Conservation (phyloP, 148 eudicot genomes). For the Salicornia ramosissima region DNA sequence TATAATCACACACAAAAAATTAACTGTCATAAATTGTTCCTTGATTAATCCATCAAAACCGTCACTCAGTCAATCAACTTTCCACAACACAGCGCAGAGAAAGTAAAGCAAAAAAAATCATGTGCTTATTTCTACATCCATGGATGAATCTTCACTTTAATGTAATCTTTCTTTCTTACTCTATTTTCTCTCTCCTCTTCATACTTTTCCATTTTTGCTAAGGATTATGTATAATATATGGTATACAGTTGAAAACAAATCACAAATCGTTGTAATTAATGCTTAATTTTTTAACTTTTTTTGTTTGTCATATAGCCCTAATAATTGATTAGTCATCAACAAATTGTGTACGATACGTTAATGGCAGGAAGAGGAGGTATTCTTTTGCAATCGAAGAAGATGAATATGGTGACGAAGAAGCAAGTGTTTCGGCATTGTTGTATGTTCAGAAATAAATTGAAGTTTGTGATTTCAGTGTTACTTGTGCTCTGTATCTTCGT, state of each 20-base stretch:
- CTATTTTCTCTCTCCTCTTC: neutral
- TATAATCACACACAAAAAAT: too few relatives aligned
- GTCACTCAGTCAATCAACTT: neutral
- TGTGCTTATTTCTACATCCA: slow-evolving; percentile 14
- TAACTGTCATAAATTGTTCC: too few relatives aligned
- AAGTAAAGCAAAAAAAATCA: neutral
- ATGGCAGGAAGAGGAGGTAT: slow-evolving; percentile 32
- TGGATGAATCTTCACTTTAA: slow-evolving; percentile 24
- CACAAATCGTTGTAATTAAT: neutral
- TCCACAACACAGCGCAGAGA: neutral
- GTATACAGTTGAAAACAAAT: neutral
- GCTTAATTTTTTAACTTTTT: neutral
- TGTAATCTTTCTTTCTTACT: slow-evolving; percentile 19
- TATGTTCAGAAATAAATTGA: slow-evolving; percentile 29
- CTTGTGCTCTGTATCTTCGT: slow-evolving; percentile 36
- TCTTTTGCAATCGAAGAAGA: slow-evolving; percentile 5
- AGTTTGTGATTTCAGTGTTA: slow-evolving; percentile 29
- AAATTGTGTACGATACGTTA: neutral
- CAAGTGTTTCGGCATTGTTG: slow-evolving; percentile 2
- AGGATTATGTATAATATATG: too few relatives aligned
- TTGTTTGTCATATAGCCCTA: too few relatives aligned
- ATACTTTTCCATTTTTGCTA: neutral
- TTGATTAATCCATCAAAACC: too few relatives aligned
- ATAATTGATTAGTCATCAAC: neutral
- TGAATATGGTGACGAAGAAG: slow-evolving; percentile 15